Evolutionary conservation across 495 filamentous ascomycete species (phyloP).

Genomic region (Lindgomyces ingoldianus): DNA sequence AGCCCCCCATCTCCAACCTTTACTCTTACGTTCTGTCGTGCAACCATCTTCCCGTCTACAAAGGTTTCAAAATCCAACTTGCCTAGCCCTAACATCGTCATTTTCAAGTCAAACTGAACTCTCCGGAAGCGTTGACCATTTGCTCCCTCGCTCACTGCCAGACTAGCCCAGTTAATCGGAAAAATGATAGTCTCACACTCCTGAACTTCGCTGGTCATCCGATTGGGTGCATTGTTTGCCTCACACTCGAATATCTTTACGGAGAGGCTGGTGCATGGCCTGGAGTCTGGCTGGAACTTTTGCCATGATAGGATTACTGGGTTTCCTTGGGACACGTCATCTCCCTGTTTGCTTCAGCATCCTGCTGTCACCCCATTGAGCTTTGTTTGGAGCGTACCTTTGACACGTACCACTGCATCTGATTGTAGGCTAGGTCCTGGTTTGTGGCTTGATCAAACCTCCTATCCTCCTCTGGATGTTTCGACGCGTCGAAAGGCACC

Average conservation of each 20-base stretch:
- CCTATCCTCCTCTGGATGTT: slow-evolving; percentile 2
- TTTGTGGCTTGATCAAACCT: slow-evolving; percentile 3
- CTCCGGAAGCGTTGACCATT: slow-evolving; percentile 8
- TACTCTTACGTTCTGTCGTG: not conserved
- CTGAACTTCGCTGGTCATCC: not conserved
- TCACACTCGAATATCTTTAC: slow-evolving; percentile 12
- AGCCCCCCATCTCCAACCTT: slow-evolving; percentile 9
- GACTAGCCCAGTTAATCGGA: not conserved
- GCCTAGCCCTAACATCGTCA: slow-evolving; percentile 10
- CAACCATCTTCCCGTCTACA: not conserved
- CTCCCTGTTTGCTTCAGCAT: slow-evolving; percentile 5
- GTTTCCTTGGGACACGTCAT: slow-evolving; percentile 2
- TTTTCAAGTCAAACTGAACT: slow-evolving; percentile 12
- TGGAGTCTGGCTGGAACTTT: not conserved
- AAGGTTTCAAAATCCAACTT: slow-evolving; percentile 3
- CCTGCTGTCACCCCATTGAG: not conserved
- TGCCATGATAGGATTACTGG: slow-evolving; percentile 9
- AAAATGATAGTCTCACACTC: slow-evolving; percentile 1
- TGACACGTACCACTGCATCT: slow-evolving; percentile 10
- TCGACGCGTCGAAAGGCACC: slow-evolving; percentile 7
- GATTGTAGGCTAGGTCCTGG: slow-evolving; percentile 8
- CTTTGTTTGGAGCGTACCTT: not conserved
- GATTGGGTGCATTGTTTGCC: not conserved
- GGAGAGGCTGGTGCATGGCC: not conserved
- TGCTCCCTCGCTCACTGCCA: not conserved